Evolutionary conservation across 192 early-diverging fungal genomes (phyloP).

Genomic region (Mortierella antarctica): DNA sequence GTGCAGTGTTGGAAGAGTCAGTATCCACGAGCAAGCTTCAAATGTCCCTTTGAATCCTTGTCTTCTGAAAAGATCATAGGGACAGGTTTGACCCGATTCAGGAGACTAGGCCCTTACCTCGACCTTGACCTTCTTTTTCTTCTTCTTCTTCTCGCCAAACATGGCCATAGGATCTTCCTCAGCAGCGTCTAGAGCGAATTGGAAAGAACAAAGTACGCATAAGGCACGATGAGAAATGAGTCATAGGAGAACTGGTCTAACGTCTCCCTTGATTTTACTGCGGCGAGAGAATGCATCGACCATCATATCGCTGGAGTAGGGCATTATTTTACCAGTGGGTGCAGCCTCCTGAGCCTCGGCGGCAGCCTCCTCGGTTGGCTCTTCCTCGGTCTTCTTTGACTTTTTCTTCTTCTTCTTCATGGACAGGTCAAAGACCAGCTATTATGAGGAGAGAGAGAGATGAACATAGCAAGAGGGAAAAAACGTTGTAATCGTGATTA

Average conservation of each 20-base stretch:
- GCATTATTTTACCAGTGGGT: constrained; percentile 14
- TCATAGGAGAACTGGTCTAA: not conserved
- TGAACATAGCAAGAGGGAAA: not conserved
- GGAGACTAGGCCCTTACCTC: constrained; percentile 19
- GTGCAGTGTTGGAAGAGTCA: not conserved
- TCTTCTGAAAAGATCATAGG: not conserved
- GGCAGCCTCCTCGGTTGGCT: not conserved
- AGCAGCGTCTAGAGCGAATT: constrained; percentile 16
- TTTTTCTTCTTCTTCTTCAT: constrained; percentile 73
- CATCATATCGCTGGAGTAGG: not conserved
- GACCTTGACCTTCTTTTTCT: constrained; percentile 84
- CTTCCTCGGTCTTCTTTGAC: constrained; percentile 24
- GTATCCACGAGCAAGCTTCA: not conserved
- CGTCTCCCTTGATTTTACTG: constrained; percentile 2
- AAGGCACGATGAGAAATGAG: not conserved
- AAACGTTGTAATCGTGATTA: not conserved
- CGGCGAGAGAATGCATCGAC: not conserved
- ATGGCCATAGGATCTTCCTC: constrained; percentile 71
- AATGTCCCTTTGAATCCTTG: not conserved
- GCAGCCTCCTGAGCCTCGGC: constrained; percentile 5
- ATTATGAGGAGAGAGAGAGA: constrained; percentile 21
- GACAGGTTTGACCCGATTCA: not conserved
- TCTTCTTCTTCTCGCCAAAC: constrained; percentile 90
- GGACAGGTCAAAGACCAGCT: constrained; percentile 59
- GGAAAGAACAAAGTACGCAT: not conserved